Base-by-base conservation (phyloP, 208 protist genomes). In the Tritrichomonas foetus region DNA sequence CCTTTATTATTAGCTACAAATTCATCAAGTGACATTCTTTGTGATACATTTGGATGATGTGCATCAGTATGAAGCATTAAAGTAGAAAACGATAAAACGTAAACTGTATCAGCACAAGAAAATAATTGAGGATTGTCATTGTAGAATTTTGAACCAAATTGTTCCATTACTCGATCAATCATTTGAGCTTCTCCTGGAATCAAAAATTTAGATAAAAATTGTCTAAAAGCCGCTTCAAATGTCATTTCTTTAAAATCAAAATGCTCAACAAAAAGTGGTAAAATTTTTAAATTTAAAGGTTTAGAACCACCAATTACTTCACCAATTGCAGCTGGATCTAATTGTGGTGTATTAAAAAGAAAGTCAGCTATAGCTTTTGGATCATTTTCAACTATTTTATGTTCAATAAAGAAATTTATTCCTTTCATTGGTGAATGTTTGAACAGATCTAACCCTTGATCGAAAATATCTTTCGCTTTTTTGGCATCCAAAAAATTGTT, bases 1-100 rank as follows among this genome's bases (percentile, higher is more conserved):
- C 94, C 94, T 49, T 82, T 93, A 89, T 95, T 95, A 66, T 95
- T 95, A 30, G 49, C 0, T 20, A 95, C 25, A 55, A 96, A 96
- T 13, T 95, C 53, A 27, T 94, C 93, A 20, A 94, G 41, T 20
- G 94, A 95, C 95, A 96, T 96, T 93, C 95, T 95, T 25, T 95
- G 94, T 39, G 80, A 93, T 0, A 96, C 78, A 64, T 72, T 82
- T 3, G 94, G 93, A 69, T 94, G 95, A 66, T 95, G 95, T 27
- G 72, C 57, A 94, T 96, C 95, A 3, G 95, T 96, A 84, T 96
- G 95, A 53, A 96, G 94, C 96, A 96, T 96, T 89, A 96, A 95
- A 61, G 94, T 95, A 8, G 95, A 82, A 93, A 95, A 96, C 36
- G 96, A 84, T n/a, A 96, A 93, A 36, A 96, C 93, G 55, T 95